Conservation (phyloP, 805 yeast species). For the Suhomyces pyralidae region DNA sequence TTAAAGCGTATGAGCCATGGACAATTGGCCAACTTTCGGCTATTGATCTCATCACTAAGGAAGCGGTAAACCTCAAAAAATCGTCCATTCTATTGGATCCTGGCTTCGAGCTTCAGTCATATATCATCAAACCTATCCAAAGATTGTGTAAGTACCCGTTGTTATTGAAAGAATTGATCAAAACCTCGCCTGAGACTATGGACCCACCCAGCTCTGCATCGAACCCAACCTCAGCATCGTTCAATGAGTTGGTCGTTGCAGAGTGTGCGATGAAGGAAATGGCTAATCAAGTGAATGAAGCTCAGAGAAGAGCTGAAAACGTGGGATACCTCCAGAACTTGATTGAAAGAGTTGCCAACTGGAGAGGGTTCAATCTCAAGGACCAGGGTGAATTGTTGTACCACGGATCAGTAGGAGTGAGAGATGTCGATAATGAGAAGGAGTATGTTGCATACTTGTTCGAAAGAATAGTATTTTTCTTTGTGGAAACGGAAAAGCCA, state of each 20-base stretch:
- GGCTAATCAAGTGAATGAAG: slow-evolving; percentile 86
- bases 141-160: slow-evolving; percentile 94
- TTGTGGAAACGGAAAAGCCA: slow-evolving; percentile 25
- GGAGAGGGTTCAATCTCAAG: slow-evolving; percentile 83
- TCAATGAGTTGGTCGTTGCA: slow-evolving; percentile 70
- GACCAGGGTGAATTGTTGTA: slow-evolving; percentile 83
- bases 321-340: slow-evolving; percentile 65
- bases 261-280: slow-evolving; percentile 74
- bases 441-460: slow-evolving; percentile 89
- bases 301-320: slow-evolving; percentile 89
- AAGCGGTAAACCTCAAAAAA: slow-evolving; percentile 53
- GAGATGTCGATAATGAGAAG: slow-evolving; percentile 69
- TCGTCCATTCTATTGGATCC: slow-evolving; percentile 68
- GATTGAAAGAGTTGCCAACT: slow-evolving; percentile 73
- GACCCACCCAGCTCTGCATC: slow-evolving; percentile 5
- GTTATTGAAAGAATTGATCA: slow-evolving; percentile 69
- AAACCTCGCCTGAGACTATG: slow-evolving; percentile 49
- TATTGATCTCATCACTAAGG: slow-evolving; percentile 69
- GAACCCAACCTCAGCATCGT: slow-evolving; percentile 25
- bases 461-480: slow-evolving; percentile 59
- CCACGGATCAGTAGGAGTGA: slow-evolving; percentile 67
- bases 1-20: slow-evolving; percentile 91
- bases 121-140: slow-evolving; percentile 91
- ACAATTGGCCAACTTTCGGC: slow-evolving; percentile 88
- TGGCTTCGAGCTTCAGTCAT: slow-evolving; percentile 84